phyloP scores from a whole-genome alignment of 352 stramenopile genomes.

The Globisporangium perplexum region DNA sequence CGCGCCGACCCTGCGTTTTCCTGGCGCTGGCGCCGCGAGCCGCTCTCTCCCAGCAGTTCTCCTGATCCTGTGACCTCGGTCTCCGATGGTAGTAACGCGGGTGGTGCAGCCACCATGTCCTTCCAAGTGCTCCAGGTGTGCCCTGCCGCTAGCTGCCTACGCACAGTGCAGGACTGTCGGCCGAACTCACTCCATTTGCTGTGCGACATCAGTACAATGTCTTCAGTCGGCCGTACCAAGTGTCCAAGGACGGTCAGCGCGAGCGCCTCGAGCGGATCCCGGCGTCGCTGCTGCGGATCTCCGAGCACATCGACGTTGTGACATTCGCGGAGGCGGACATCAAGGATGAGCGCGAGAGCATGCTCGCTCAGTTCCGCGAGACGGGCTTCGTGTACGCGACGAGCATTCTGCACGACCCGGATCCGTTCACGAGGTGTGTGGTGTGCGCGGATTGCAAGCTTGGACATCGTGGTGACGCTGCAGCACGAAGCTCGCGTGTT shows the following conservation, averaged over 20 bases:
- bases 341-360: constrained; percentile 37
- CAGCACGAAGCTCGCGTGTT: background rate
- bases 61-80: background rate
- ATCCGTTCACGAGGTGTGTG: constrained; percentile 65
- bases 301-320: constrained; percentile 57
- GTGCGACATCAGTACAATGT: constrained; percentile 88
- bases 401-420: constrained; percentile 62
- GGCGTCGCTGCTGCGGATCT: constrained; percentile 35
- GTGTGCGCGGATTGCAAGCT: too few species aligned
- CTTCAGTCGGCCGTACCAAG: constrained; percentile 61
- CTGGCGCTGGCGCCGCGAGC: background rate
- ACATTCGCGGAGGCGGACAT: constrained; percentile 74
- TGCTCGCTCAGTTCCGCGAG: constrained; percentile 52
- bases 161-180: background rate
- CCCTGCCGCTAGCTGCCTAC: too few species aligned
- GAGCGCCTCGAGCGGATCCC: constrained; percentile 63
- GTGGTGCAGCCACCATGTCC: constrained; percentile 18
- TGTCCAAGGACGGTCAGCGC: constrained; percentile 65
- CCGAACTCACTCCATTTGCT: too few species aligned
- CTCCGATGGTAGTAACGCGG: background rate
- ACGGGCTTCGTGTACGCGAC: constrained; percentile 61
- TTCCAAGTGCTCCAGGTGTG: constrained; percentile 68
- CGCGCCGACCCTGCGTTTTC: background rate
- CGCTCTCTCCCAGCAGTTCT: background rate
- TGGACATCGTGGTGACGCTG: too few species aligned